Evolutionary conservation across 768 basidiomycete species (phyloP).

Genomic region (Suillus weaverae): DNA sequence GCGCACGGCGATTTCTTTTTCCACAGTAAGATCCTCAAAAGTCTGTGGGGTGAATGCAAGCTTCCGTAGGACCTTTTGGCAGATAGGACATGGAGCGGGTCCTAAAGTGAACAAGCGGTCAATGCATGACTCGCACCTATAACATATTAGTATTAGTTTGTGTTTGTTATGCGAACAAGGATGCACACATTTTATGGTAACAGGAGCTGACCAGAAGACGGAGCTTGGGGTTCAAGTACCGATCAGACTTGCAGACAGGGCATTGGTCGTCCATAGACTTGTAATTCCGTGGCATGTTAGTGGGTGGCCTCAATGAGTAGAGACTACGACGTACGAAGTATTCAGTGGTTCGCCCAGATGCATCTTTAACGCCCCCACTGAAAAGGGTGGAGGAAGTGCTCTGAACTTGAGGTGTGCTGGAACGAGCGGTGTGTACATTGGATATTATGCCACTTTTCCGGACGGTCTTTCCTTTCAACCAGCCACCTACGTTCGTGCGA

Average conservation of each 20-base stretch:
- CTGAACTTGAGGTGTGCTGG: conserved; percentile 66
- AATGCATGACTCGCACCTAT: conserved; percentile 98
- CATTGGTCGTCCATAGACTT: conserved; percentile 93
- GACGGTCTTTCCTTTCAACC: conserved; percentile 76
- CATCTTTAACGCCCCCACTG: conserved; percentile 84
- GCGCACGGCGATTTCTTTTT: conserved; percentile 91
- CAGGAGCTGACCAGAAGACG: conserved; percentile 93
- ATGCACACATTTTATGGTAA: conserved; percentile 92
- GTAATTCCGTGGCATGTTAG: conserved; percentile 5
- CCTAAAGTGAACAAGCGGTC: conserved; percentile 95
- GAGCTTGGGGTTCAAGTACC: conserved; percentile 93
- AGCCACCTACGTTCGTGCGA: conserved; percentile 35
- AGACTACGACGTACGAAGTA: conserved; percentile 60
- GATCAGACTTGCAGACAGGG: conserved; percentile 95
- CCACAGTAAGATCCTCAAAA: conserved; percentile 88
- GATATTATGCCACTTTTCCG: conserved; percentile 59
- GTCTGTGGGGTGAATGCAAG: conserved; percentile 95
- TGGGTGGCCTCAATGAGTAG: conserved; percentile 1
- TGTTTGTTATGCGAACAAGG: neutral
- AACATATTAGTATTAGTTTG: conserved; percentile 12
- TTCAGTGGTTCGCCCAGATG: conserved; percentile 77
- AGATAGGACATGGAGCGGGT: conserved; percentile 94
- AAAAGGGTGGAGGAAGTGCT: conserved; percentile 74
- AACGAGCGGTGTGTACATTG: conserved; percentile 49
- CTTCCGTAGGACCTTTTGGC: conserved; percentile 83